Percentiles rank a stretch among this genome's conserved stretches.
phyloP scores from a whole-genome alignment of 768 basidiomycete genomes.

The Pleurotus cornucopiae region DNA sequence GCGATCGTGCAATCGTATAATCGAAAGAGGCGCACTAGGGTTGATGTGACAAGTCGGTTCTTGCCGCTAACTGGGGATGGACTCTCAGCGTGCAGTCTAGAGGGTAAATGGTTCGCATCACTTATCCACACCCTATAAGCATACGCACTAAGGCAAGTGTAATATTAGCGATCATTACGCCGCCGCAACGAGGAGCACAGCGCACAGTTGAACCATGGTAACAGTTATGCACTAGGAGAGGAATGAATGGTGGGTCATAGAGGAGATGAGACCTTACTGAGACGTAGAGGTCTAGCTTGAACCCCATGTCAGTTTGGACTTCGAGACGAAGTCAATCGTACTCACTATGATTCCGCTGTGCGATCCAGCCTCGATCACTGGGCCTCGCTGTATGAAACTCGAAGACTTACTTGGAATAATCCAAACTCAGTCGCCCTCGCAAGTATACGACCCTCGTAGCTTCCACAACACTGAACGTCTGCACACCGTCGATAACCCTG shows the following conservation, averaged over 20 bases:
- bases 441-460: background rate
- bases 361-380: too few relatives aligned
- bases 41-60: background rate
- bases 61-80: background rate
- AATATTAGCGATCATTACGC: too few relatives aligned
- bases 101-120: background rate
- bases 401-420: background rate
- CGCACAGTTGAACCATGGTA: slow-evolving; percentile 2
- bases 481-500: background rate
- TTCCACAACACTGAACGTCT: background rate
- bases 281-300: slow-evolving; percentile 4
- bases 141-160: background rate
- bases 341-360: background rate
- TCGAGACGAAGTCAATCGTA: too few relatives aligned
- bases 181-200: background rate
- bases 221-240: slow-evolving; percentile 1
- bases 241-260: background rate
- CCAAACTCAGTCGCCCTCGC: background rate
- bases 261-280: background rate
- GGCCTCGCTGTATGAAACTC: background rate
- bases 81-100: too few relatives aligned
- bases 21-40: background rate
- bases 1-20: too few relatives aligned
- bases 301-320: too few relatives aligned
- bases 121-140: slow-evolving; percentile 3